Conservation (phyloP, 1,139 yeast species). For the Suhomyces atakaporum region DNA sequence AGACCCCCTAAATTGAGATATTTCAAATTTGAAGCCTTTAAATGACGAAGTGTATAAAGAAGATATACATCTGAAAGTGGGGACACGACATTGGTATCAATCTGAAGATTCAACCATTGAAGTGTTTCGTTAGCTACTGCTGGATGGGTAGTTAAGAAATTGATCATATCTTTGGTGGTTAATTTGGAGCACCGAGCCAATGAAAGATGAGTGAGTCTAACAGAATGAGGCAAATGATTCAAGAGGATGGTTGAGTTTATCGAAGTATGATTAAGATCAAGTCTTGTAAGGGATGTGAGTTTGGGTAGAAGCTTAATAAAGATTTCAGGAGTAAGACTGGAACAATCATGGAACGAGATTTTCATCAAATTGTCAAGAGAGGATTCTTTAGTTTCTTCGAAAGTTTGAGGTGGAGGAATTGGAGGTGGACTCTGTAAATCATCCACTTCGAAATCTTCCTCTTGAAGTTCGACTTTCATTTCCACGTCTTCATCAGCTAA, state of each 20-base stretch:
- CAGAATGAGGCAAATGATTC: conserved; percentile 50
- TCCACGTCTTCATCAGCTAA: conserved; percentile 13
- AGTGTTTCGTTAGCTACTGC: conserved; percentile 58
- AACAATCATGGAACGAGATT: conserved; percentile 85
- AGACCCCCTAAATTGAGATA: conserved; percentile 76
- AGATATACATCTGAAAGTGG: conserved; percentile 63
- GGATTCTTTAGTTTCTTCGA: not conserved
- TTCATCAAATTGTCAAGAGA: conserved; percentile 41
- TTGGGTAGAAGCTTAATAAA: conserved; percentile 60
- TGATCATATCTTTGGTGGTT: conserved; percentile 71
- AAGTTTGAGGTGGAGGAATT: conserved; percentile 1
- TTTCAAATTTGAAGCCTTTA: conserved; percentile 52
- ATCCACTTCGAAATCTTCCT: conserved; percentile 11
- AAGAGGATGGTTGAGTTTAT: conserved; percentile 58
- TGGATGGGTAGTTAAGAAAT: conserved; percentile 73
- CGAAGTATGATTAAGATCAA: conserved; percentile 83
- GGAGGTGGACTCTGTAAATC: conserved; percentile 6
- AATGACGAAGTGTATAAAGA: conserved; percentile 54
- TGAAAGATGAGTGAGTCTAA: conserved; percentile 73
- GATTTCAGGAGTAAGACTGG: conserved; percentile 63
- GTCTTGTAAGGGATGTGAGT: conserved; percentile 59
- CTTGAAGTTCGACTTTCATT: conserved; percentile 7
- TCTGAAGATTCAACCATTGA: conserved; percentile 77
- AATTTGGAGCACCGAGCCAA: conserved; percentile 77
- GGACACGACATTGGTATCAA: conserved; percentile 67